Evolutionary conservation across 768 basidiomycete species (phyloP).

Genomic region (Lactifluus piperatus): DNA sequence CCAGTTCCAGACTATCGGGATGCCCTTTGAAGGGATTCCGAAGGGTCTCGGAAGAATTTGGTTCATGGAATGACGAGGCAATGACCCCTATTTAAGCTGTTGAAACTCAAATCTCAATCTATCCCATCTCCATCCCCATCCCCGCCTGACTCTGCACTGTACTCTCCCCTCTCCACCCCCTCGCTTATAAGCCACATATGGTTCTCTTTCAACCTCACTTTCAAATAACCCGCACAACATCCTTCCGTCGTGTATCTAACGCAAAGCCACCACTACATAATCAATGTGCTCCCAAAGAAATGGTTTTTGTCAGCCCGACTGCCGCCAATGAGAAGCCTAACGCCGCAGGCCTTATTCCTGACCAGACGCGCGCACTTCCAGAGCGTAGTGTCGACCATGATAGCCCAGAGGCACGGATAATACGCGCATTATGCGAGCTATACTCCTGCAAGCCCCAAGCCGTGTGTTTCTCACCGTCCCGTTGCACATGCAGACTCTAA

Average conservation of each 20-base stretch:
- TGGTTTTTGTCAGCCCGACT: constrained; percentile 21
- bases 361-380: constrained; percentile 30
- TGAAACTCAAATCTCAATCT: background rate
- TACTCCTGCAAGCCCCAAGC: constrained; percentile 6
- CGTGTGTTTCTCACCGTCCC: constrained; percentile 15
- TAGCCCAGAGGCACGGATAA: constrained; percentile 24
- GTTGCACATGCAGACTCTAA: background rate
- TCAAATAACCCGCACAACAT: constrained; percentile 14
- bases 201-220: constrained; percentile 15
- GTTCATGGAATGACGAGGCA: background rate
- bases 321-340: constrained; percentile 24
- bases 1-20: background rate
- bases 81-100: background rate
- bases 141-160: too few species aligned
- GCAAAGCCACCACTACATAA: constrained; percentile 4
- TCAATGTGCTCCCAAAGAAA: constrained; percentile 7
- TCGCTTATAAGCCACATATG: background rate
- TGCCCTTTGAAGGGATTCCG: background rate
- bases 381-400: constrained; percentile 30
- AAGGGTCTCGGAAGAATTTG: background rate
- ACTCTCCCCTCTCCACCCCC: background rate
- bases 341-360: constrained; percentile 33
- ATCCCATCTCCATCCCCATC: background rate
- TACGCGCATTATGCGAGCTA: constrained; percentile 37
- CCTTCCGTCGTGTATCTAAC: constrained; percentile 15